Evolutionary conservation across 2,329 filamentous ascomycete genomes (phyloP), one percentile per base, ranked within the genome.

Genomic region (Cercospora sp.): DNA sequence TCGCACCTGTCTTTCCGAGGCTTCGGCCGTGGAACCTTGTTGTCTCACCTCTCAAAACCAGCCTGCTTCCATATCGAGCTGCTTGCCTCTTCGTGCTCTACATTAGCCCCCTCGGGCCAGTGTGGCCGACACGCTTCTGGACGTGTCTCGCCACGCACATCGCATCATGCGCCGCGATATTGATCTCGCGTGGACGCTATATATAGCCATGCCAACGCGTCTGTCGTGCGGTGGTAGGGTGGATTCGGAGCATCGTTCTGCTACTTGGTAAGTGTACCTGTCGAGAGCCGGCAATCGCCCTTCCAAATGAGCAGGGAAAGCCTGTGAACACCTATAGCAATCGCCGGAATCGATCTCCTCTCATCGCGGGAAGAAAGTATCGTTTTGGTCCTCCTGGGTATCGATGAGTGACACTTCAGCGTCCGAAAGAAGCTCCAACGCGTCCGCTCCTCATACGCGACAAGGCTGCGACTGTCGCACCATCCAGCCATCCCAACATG

Each of bases 381-480:
- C 55, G 28, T 57, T 31, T 9, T 28, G 8, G 16, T 42, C 36
- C 36, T 42, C 36, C 18, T 26, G n/a, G 12, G 8, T 18, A 59
- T 30, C 55, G 28, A 59, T 59, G 55, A 59, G 30, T 59, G 60
- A 30, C 60, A 16, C 36, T 31, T 30, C 39, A 62, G 26, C 42
- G 23, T 28, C 7, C 48, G 48, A 55, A 45, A 28, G 60, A 63
- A 20, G 26, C 39, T 31, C 60, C 13, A 33, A 42, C 16, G 16
- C 64, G n/a, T 63, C 60, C 39, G 64, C 64, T 20, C 60, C 58
- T 60, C 69, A 71, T 33, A 48, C 66, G n/a, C 67, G 63, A 58
- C 55, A 28, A 30, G 36, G 59, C 63, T 69, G 67, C 63, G 67
- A 69, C 61, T 71, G 69, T 55, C 67, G 69, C 10, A 66, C 62